phyloP scores from a whole-genome alignment of 495 filamentous ascomycete species.

The Podospora pseudoanserina region DNA sequence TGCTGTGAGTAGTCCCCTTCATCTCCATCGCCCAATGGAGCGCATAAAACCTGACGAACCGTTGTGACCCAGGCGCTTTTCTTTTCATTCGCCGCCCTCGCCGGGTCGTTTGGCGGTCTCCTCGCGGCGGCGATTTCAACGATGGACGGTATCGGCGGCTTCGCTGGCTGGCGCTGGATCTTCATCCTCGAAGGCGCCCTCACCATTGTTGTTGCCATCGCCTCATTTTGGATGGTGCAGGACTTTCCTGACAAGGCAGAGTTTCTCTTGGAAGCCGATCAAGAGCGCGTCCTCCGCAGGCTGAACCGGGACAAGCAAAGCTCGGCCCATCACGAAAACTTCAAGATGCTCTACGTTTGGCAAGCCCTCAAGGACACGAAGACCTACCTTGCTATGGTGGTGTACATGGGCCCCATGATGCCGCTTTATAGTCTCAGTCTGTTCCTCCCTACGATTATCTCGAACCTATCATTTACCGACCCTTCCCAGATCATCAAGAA shows the following conservation, averaged over 20 bases:
- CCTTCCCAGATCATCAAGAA: constrained; percentile 54
- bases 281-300: constrained; percentile 67
- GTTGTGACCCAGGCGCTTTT: constrained; percentile 61
- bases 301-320: constrained; percentile 73
- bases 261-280: constrained; percentile 72
- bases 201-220: constrained; percentile 68
- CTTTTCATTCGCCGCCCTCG: constrained; percentile 80
- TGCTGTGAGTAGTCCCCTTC: constrained; percentile 37
- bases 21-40: not conserved
- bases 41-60: not conserved
- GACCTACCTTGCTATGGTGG: constrained; percentile 69
- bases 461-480: constrained; percentile 61
- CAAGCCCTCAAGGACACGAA: constrained; percentile 80
- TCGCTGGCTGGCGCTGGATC: constrained; percentile 79
- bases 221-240: constrained; percentile 80
- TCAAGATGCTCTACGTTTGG: constrained; percentile 73
- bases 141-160: constrained; percentile 67
- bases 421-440: constrained; percentile 87
- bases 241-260: constrained; percentile 83
- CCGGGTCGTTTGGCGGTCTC: constrained; percentile 82
- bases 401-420: constrained; percentile 74
- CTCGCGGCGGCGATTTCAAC: constrained; percentile 72
- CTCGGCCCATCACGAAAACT: constrained; percentile 74
- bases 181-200: constrained; percentile 75
- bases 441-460: constrained; percentile 84